Evolutionary conservation across 352 stramenopile genomes (phyloP).

Genomic region (Detonula confervacea): DNA sequence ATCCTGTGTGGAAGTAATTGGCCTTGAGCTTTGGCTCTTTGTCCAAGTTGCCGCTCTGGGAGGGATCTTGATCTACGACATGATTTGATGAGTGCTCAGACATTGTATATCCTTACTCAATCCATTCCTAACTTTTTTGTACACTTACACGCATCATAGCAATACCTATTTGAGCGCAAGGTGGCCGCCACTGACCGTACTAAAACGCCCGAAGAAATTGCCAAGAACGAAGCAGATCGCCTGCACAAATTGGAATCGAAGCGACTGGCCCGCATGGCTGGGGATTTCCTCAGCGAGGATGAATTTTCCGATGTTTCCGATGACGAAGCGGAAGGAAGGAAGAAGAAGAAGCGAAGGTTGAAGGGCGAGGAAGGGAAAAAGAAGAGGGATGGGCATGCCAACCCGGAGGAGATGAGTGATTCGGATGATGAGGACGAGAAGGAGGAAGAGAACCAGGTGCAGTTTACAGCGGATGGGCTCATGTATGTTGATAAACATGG

Average conservation of each 20-base stretch:
- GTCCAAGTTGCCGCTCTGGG: slow-evolving; percentile 51
- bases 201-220: slow-evolving; percentile 93
- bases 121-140: too few relatives aligned
- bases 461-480: slow-evolving; percentile 82
- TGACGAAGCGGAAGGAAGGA: slow-evolving; percentile 63
- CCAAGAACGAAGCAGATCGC: slow-evolving; percentile 91
- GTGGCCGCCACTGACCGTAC: slow-evolving; percentile 92
- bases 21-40: slow-evolving; percentile 34
- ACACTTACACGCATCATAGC: slow-evolving; percentile 15
- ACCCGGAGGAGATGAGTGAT: slow-evolving; percentile 84
- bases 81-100: too few relatives aligned
- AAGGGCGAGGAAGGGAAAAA: too few relatives aligned
- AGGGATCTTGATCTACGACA: slow-evolving; percentile 68
- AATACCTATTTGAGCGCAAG: slow-evolving; percentile 90
- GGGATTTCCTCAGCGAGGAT: slow-evolving; percentile 88
- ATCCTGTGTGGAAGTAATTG: slow-evolving; percentile 63
- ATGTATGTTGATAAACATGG: slow-evolving; percentile 75
- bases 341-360: slow-evolving; percentile 38
- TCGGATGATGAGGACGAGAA: slow-evolving; percentile 81
- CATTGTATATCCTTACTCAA: too few relatives aligned
- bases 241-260: slow-evolving; percentile 92
- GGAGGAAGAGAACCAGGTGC: slow-evolving; percentile 73
- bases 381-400: slow-evolving; percentile 72
- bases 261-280: slow-evolving; percentile 93
- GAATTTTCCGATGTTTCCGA: slow-evolving; percentile 89